These are phyloP conservation scores for Nemania sp. DNA, from an alignment of 2,329 filamentous ascomycete genomes.

Conservation along the genomic window DNA sequence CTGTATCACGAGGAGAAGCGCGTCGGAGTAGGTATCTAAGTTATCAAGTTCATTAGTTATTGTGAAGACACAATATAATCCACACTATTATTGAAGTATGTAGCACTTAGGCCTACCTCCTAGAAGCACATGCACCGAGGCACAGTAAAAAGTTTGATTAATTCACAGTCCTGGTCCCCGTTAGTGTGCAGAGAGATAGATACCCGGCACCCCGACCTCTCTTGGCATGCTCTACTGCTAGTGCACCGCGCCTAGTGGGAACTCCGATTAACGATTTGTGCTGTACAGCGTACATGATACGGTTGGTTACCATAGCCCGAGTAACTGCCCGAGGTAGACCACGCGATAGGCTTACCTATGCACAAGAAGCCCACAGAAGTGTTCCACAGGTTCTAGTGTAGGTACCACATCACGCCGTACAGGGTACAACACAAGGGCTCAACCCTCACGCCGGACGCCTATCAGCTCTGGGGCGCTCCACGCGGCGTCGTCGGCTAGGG, in stretches of 20 bases:
- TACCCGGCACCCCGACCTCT: conserved; percentile 7
- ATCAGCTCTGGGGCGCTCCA: conserved; percentile 30
- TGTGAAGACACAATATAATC: no score
- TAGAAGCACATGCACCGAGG: conserved; percentile 6
- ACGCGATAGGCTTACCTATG: neutral
- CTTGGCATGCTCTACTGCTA: neutral
- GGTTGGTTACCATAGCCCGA: neutral
- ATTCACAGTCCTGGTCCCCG: neutral
- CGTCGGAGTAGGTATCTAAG: no score
- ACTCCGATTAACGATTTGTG: neutral
- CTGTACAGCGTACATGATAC: neutral
- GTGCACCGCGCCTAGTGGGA: neutral
- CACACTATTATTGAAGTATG: no score
- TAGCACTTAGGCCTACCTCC: no score
- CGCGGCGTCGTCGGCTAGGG: conserved; percentile 29
- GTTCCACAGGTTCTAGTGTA: conserved; percentile 4
- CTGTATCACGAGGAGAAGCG: no score
- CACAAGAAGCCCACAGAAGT: conserved; percentile 17
- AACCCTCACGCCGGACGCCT: conserved; percentile 17
- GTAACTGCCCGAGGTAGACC: neutral
- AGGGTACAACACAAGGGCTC: conserved; percentile 15
- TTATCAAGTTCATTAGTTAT: no score
- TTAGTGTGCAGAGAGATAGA: conserved; percentile 2
- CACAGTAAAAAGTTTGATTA: conserved; percentile 11
- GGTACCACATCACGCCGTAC: conserved; percentile 18